Conservation (phyloP, 306 rosid genomes). For the Gleditsia sinensis region DNA sequence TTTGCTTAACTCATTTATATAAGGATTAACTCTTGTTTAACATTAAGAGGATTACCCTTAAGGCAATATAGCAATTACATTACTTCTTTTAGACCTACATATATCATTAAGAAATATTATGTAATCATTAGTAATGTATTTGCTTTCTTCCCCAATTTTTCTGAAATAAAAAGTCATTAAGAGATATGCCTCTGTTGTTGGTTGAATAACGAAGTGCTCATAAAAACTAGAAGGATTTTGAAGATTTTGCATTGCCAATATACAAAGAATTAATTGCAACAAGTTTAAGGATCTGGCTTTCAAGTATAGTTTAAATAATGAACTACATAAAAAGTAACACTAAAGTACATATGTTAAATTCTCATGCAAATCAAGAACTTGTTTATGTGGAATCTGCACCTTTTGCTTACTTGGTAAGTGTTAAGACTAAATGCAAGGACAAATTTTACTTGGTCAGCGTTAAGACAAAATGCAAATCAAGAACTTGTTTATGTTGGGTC, state of each 20-base stretch:
- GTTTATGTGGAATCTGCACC: no score
- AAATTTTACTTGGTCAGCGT: no score
- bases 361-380: no score
- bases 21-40: neutral
- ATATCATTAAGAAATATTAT: no score
- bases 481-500: no score
- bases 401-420: no score
- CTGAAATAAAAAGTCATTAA: neutral
- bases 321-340: no score
- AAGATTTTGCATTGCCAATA: conserved; percentile 59
- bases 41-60: conserved; percentile 11
- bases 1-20: neutral
- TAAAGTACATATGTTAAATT: no score
- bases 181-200: neutral
- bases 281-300: conserved; percentile 76
- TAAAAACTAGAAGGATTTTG: conserved; percentile 69
- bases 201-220: conserved; percentile 58
- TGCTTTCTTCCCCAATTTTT: neutral
- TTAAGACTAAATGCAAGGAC: no score
- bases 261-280: conserved; percentile 72
- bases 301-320: conserved; percentile 58
- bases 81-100: neutral
- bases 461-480: no score
- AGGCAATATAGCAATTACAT: no score
- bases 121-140: no score